phyloP scores from a whole-genome alignment of 2,329 filamentous ascomycete genomes.

The Aspergillus carbonarius region DNA sequence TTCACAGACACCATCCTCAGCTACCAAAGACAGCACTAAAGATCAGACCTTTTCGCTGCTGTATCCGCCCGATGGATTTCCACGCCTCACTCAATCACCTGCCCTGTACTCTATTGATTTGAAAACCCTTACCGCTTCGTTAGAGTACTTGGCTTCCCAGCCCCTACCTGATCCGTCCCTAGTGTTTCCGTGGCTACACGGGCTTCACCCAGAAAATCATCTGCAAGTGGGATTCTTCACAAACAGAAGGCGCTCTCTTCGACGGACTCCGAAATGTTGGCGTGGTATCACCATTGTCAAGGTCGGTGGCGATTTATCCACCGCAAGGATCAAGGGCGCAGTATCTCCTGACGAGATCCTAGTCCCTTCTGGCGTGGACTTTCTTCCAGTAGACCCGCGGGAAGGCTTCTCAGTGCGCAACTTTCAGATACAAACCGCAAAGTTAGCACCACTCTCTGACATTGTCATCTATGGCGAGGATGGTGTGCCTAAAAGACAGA shows the following conservation, averaged over 20 bases:
- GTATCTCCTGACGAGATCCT: constrained; percentile 80
- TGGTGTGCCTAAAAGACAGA: constrained; percentile 57
- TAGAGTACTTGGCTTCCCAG: constrained; percentile 75
- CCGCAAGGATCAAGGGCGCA: constrained; percentile 79
- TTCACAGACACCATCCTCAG: constrained; percentile 66
- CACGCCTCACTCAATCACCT: constrained; percentile 55
- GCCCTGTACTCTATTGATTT: constrained; percentile 72
- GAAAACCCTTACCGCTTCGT: constrained; percentile 65
- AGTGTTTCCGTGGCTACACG: constrained; percentile 96
- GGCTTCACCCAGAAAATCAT: constrained; percentile 82
- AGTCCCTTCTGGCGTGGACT: constrained; percentile 57
- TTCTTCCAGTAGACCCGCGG: constrained; percentile 79
- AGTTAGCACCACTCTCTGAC: constrained; percentile 83
- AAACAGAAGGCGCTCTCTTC: constrained; percentile 68
- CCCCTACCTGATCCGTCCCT: constrained; percentile 79
- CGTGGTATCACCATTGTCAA: constrained; percentile 85
- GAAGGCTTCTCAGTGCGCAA: constrained; percentile 95
- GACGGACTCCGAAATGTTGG: constrained; percentile 72
- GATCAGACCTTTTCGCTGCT: constrained; percentile 67
- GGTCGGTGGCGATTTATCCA: constrained; percentile 74
- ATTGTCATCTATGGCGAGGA: constrained; percentile 89
- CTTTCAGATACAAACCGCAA: constrained; percentile 93
- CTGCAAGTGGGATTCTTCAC: constrained; percentile 89
- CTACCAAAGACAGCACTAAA: constrained; percentile 54
- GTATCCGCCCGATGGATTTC: constrained; percentile 68